Evolutionary conservation across 2,329 filamentous ascomycete species (phyloP), one percentile per base, ranked within the genome.

Genomic region (Curvularia hawaiiensis): DNA sequence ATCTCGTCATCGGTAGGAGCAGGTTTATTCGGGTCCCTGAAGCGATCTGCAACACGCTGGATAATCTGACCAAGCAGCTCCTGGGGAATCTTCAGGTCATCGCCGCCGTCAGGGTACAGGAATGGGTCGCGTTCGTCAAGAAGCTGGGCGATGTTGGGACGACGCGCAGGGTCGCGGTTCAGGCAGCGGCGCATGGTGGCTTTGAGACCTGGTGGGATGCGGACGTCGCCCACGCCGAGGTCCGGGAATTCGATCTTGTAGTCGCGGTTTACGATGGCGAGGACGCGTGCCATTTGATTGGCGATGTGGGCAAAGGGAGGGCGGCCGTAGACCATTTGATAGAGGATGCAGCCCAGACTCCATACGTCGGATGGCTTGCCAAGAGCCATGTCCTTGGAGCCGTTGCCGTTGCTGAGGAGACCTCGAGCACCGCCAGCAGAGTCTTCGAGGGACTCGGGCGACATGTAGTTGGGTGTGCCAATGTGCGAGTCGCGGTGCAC

Each of bases 391-490:
- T 97, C 83, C 75, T 93, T 96, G 22, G 78, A 78, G 63, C 55
- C 79, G 68, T 58, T 67, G 28, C 73, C 68, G 26, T 72, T 72
- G 46, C 51, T 26, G 60, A 65, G 26, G 72, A 64, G 30, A 81
- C 86, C 54, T 78, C 18, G 82, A 75, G 52, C 66, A 18, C 70
- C 68, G 9, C 87, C 88, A 65, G 96, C 96, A 26, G 88, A 90
- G 77, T 98, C 95, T 73, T 96, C 88, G 48, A 99, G 84, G 2
- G 90, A 92, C 78, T 99, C 95, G 0, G 95, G 95, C 1, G 92
- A 96, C 95, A 99, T 99, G 81, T 97, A 99, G 76, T 96, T 99
- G 3, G 95, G 93, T 0, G 95, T 99, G 55, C 96, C 95, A 61
- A 98, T 88, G 78, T 98, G 92, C 11, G 89, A 91, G 74, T 99